Evolutionary conservation across 2,329 filamentous ascomycete genomes (phyloP).

Genomic region (Aspergillus arachidicola): DNA sequence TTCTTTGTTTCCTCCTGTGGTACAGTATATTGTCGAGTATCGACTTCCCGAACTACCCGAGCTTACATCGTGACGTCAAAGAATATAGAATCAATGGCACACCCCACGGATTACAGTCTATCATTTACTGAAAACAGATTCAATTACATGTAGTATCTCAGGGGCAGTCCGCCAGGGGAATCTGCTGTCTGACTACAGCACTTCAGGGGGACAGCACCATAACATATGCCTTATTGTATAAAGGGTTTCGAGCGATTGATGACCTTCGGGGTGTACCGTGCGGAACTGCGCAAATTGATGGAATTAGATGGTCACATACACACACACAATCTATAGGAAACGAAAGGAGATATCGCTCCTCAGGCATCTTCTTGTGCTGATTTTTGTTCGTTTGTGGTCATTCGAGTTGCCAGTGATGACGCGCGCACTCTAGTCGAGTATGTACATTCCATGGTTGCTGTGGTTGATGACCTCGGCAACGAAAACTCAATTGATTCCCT

Average conservation of each 20-base stretch:
- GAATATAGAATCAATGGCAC: not conserved
- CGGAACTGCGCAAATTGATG: not conserved
- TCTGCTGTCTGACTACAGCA: not conserved
- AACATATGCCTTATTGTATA: not conserved
- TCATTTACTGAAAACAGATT: not conserved
- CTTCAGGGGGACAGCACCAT: not conserved
- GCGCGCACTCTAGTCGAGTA: not conserved
- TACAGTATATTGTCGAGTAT: not conserved
- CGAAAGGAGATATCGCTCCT: not conserved
- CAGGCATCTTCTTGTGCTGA: not conserved
- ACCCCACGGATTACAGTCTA: not conserved
- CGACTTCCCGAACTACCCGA: not conserved
- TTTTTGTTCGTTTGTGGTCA: not conserved
- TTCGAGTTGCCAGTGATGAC: not conserved
- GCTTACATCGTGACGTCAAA: not conserved
- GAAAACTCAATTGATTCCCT: not conserved
- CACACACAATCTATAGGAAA: not conserved
- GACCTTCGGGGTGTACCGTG: not conserved
- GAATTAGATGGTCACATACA: not conserved
- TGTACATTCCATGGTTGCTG: not conserved
- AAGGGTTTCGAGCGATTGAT: not conserved
- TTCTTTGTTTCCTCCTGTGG: not conserved
- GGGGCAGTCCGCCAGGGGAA: not conserved
- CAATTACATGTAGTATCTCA: not conserved
- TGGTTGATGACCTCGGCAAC: not conserved